Conservation (phyloP, 1,139 yeast species). For the Meyerozyma elateridarum region DNA sequence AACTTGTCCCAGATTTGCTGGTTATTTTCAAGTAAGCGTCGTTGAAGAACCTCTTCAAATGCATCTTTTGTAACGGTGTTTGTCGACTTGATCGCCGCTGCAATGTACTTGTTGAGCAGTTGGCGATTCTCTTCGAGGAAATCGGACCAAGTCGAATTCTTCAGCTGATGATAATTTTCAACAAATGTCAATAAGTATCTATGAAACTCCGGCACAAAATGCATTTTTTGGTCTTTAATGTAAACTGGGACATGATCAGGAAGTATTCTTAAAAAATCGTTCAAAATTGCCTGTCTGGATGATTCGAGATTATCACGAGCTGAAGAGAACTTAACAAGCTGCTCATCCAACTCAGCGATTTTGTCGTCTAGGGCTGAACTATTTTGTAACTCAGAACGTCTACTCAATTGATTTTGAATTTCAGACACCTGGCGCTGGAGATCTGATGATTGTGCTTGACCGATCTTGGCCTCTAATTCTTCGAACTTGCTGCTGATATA, state of each 20-base stretch:
- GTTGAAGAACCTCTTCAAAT: constrained; percentile 20
- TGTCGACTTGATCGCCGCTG: constrained; percentile 8
- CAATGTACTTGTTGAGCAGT: constrained; percentile 17
- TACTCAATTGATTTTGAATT: not conserved
- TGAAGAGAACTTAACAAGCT: constrained; percentile 16
- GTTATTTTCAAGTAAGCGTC: constrained; percentile 23
- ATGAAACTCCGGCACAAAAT: constrained; percentile 38
- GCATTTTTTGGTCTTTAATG: constrained; percentile 31
- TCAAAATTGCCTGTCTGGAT: constrained; percentile 19
- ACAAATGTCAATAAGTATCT: constrained; percentile 32
- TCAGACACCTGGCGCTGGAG: not conserved
- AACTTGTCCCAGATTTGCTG: constrained; percentile 21
- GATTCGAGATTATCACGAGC: constrained; percentile 18
- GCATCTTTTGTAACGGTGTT: constrained; percentile 17
- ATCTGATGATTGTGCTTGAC: constrained; percentile 9
- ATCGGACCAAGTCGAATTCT: constrained; percentile 5
- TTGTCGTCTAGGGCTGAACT: constrained; percentile 7
- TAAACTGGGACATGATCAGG: constrained; percentile 33
- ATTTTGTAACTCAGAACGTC: too few relatives aligned
- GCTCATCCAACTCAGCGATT: constrained; percentile 17
- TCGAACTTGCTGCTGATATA: constrained; percentile 15
- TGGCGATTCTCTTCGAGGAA: constrained; percentile 20
- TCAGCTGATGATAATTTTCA: constrained; percentile 21
- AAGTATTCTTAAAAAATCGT: constrained; percentile 19
- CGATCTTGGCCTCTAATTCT: constrained; percentile 11